Evolutionary conservation across 306 rosid species (phyloP), one percentile per base, ranked within the genome.

Genomic region (Mimosa pudica): DNA sequence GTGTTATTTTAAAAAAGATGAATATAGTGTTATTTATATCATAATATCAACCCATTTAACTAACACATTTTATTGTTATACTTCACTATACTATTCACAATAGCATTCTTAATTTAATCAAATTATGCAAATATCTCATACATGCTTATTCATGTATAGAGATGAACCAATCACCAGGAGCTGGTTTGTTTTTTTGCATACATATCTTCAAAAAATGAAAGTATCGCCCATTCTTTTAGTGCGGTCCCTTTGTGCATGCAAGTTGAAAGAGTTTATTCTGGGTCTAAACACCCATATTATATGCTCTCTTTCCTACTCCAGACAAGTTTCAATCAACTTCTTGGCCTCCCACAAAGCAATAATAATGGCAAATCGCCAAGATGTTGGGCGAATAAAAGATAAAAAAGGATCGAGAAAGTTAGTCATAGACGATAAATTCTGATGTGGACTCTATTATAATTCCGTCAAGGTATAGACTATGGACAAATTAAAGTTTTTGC

Each of bases 161-260:
- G 1, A 57, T 57, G 32, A 66, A 72, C 55, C 44, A 72, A 77
- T 62, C 69, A 44, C 38, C 20, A 58, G 46, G 63, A 46, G 36
- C 71, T 70, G 52, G 18, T 47, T 47, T 7, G 20, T 70, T 70
- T 30, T 48, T n/a, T 5, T 68, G 58, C 32, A 24, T 8, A 3
- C 14, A 48, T 38, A 38, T 55, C 54, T 72, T 67, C 17, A 16
- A 75, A 68, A 41, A 70, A 71, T 16, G 14, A 75, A 68, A 48
- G 64, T 65, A 46, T 35, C 60, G 52, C 61, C 32, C 72, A 64
- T 58, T 63, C 74, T 76, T 51, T 62, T 38, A 32, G 30, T 77
- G 77, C 47, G 80, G 78, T 80, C 87, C 87, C 76, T 13, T 86
- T 55, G 10, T 51, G 85, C 84, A 55, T 71, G 57, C 92, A 88